Evolutionary conservation across 495 filamentous ascomycete genomes (phyloP).

Genomic region (Neurospora sp.): DNA sequence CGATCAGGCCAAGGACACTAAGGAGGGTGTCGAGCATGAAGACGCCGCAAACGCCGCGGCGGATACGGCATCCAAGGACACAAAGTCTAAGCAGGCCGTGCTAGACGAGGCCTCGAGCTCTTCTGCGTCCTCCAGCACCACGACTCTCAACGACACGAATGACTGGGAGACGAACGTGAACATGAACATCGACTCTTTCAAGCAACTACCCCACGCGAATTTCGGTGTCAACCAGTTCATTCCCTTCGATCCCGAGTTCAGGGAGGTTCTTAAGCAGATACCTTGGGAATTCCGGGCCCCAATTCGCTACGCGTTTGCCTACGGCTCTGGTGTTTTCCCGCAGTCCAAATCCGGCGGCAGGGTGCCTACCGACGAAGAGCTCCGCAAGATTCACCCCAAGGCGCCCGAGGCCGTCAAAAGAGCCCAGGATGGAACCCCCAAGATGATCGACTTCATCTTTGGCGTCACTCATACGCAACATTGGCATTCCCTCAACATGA

Average conservation of each 20-base stretch:
- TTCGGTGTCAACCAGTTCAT: slow-evolving; percentile 96
- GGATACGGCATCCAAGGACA: slow-evolving; percentile 12
- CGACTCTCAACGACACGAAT: slow-evolving; percentile 23
- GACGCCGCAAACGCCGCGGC: slow-evolving; percentile 16
- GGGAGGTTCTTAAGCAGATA: slow-evolving; percentile 76
- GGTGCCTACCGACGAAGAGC: slow-evolving; percentile 38
- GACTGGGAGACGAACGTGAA: slow-evolving; percentile 77
- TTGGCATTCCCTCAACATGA: slow-evolving; percentile 88
- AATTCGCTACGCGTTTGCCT: slow-evolving; percentile 92
- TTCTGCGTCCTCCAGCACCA: slow-evolving; percentile 16
- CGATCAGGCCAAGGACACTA: slow-evolving; percentile 10
- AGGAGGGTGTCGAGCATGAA: slow-evolving; percentile 13
- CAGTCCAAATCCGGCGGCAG: slow-evolving; percentile 48
- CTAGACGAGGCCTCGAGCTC: slow-evolving; percentile 17
- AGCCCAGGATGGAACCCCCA: slow-evolving; percentile 74
- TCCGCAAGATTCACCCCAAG: slow-evolving; percentile 60
- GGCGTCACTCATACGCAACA: slow-evolving; percentile 92
- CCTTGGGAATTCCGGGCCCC: slow-evolving; percentile 90
- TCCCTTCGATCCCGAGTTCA: slow-evolving; percentile 86
- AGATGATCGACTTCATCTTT: slow-evolving; percentile 98
- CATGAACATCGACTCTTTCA: slow-evolving; percentile 65
- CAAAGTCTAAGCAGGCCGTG: slow-evolving; percentile 14
- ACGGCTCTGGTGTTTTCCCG: slow-evolving; percentile 92
- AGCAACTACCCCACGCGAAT: slow-evolving; percentile 74
- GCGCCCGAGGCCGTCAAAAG: slow-evolving; percentile 65